Base-by-base conservation (phyloP, 768 basidiomycete genomes). In the Podaxis sp. region DNA sequence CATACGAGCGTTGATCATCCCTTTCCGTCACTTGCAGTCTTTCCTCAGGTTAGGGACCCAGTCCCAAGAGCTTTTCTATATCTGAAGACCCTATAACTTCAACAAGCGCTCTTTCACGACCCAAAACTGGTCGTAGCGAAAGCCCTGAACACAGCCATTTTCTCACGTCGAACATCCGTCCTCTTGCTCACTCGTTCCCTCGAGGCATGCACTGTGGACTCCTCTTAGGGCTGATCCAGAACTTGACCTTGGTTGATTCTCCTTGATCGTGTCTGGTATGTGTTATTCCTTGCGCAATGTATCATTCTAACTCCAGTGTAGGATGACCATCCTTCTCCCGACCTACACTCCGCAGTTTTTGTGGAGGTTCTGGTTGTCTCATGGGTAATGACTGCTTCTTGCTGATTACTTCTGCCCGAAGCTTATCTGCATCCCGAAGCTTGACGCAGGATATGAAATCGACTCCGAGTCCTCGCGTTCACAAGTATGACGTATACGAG, bases 401-500 rank as follows among this genome's bases (percentile, higher is more conserved):
- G 5, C 13, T 25, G 21, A 5, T 5, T 2, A 6, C 16, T 44
- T 28, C 48, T 14, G 5, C 27, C 9, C 7, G 28, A 47, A n/a
- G 10, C 25, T 46, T 28, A 48, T 18, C 21, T 52, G 0, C 21
- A 51, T n/a, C 18, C 38, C 16, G 2, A 27, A 61, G 60, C 21
- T 47, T 48, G 21, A 53, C 60, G 5, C 50, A 54, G n/a, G 51
- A 53, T 16, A 46, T 58, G n/a, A 46, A 42, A 44, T 47, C 37
- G 3, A 47, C 51, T 38, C 46, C 57, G 2, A 38, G 50, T 63
- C 67, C 78, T 65, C 65, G 82, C 32, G 64, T 86, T 35, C 83
- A 85, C 64, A 66, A 78, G 2, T 85, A 84, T 62, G 77, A 85
- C 62, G 75, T 82, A 5, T 83, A 81, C 63, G 72, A 81, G 32